Conservation (phyloP, 306 rosid species). For the Castanopsis chinensis region DNA sequence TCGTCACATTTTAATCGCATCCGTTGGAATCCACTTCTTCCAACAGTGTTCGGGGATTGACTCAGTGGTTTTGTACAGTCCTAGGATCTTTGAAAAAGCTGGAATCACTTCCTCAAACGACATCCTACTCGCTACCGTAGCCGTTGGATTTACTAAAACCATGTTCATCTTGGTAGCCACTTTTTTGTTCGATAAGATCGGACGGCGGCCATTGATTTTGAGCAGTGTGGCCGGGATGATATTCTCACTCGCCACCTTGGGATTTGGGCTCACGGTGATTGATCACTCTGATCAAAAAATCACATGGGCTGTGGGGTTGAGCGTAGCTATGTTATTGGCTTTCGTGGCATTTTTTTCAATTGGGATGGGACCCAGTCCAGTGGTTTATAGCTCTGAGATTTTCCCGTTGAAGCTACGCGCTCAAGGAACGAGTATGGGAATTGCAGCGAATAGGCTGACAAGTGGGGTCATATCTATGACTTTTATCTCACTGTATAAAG, state of each 20-base stretch:
- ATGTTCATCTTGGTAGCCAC: conserved; percentile 68
- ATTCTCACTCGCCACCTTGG: conserved; percentile 40
- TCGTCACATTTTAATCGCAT: conserved; percentile 61
- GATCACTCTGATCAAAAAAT: background rate
- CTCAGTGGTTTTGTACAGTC: conserved; percentile 77
- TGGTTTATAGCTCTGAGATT: conserved; percentile 73
- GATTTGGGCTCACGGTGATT: conserved; percentile 39
- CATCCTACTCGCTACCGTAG: conserved; percentile 59
- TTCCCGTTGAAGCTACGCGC: conserved; percentile 81
- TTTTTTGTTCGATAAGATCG: conserved; percentile 51
- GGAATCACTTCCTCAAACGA: conserved; percentile 33
- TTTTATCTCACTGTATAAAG: conserved; percentile 52
- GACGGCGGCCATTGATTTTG: conserved; percentile 68
- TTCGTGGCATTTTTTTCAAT: conserved; percentile 69
- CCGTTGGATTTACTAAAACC: conserved; percentile 66
- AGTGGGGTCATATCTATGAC: conserved; percentile 73
- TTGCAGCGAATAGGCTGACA: conserved; percentile 46
- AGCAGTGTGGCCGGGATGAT: conserved; percentile 62
- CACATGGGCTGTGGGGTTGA: conserved; percentile 57
- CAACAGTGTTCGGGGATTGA: conserved; percentile 77
- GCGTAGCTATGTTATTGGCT: conserved; percentile 36
- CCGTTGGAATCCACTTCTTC: conserved; percentile 66
- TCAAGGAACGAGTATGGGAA: conserved; percentile 65
- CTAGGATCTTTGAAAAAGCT: conserved; percentile 59
- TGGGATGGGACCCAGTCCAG: conserved; percentile 78